Evolutionary conservation across 2,329 filamentous ascomycete genomes (phyloP).

Genomic region (Fusarium incarnatum): DNA sequence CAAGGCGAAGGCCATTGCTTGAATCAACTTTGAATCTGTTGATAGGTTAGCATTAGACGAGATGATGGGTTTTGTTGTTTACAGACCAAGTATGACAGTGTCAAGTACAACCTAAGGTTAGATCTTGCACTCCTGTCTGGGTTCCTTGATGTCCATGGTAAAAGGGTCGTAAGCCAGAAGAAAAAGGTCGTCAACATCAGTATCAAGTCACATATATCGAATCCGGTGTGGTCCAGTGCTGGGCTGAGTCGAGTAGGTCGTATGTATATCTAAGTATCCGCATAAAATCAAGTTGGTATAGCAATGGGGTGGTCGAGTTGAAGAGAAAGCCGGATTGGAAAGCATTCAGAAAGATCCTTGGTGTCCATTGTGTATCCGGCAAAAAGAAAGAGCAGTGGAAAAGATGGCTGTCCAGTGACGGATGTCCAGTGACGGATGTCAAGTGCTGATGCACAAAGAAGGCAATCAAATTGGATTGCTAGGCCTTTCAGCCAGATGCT

Average conservation of each 20-base stretch:
- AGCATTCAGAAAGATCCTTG: constrained; percentile 31
- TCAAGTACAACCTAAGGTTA: constrained; percentile 3
- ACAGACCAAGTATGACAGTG: constrained; percentile 47
- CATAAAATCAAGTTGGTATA: constrained; percentile 41
- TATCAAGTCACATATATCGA: constrained; percentile 28
- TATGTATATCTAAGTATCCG: constrained; percentile 23
- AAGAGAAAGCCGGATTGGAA: constrained; percentile 4
- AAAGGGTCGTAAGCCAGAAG: neutral
- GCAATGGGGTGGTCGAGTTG: constrained; percentile 27
- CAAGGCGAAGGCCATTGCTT: constrained; percentile 49
- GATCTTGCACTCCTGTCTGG: constrained; percentile 38
- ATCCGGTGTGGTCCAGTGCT: constrained; percentile 25
- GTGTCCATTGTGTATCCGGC: constrained; percentile 24
- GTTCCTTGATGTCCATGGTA: constrained; percentile 26
- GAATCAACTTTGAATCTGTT: constrained; percentile 69
- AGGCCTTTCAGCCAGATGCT: constrained; percentile 33
- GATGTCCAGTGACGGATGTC: constrained; percentile 18
- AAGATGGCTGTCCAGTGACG: constrained; percentile 13
- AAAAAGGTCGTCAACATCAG: constrained; percentile 17
- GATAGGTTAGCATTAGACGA: constrained; percentile 42
- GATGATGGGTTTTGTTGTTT: constrained; percentile 30
- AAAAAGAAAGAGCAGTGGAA: constrained; percentile 14
- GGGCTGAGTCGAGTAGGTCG: neutral
- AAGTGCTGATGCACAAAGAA: constrained; percentile 47
- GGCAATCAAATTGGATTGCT: constrained; percentile 52